Percentiles rank a stretch among this genome's conserved stretches.
These are phyloP conservation scores for Tuber melanosporum DNA, from an alignment of 495 filamentous ascomycete species.

Conservation along the genomic window DNA sequence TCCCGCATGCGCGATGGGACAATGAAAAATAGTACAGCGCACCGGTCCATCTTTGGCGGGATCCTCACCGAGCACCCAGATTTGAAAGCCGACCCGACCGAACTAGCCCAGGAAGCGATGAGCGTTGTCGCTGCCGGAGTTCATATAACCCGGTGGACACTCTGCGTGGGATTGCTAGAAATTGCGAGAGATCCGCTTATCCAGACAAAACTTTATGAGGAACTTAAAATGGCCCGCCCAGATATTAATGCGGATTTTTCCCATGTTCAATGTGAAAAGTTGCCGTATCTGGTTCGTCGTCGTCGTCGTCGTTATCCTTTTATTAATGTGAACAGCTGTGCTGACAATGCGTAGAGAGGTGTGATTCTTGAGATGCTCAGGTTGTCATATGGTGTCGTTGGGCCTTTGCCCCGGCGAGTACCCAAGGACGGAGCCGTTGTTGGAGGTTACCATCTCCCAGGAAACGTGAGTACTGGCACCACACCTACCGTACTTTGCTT, in stretches of 20 bases:
- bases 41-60: conserved; percentile 42
- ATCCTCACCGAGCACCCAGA: conserved; percentile 39
- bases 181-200: conserved; percentile 34
- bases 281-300: conserved; percentile 41
- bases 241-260: conserved; percentile 14
- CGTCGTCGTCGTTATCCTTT: background rate
- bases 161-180: conserved; percentile 41
- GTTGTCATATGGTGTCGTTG: conserved; percentile 20
- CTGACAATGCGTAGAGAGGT: conserved; percentile 10
- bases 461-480: conserved; percentile 5
- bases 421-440: conserved; percentile 40
- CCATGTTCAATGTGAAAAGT: conserved; percentile 38
- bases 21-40: conserved; percentile 25
- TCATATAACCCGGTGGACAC: conserved; percentile 43
- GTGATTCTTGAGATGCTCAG: conserved; percentile 20
- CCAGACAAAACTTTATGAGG: conserved; percentile 32
- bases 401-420: conserved; percentile 28
- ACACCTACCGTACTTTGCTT: background rate
- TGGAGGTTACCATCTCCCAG: conserved; percentile 39
- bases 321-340: background rate
- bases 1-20: conserved; percentile 2
- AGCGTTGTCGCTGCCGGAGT: conserved; percentile 43
- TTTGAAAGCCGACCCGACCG: conserved; percentile 19
- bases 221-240: conserved; percentile 39
- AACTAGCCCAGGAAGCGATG: conserved; percentile 44